Percentiles rank a stretch among this genome's conserved stretches.
phyloP scores from a whole-genome alignment of 768 basidiomycete species.

The Lactifluus volemus region DNA sequence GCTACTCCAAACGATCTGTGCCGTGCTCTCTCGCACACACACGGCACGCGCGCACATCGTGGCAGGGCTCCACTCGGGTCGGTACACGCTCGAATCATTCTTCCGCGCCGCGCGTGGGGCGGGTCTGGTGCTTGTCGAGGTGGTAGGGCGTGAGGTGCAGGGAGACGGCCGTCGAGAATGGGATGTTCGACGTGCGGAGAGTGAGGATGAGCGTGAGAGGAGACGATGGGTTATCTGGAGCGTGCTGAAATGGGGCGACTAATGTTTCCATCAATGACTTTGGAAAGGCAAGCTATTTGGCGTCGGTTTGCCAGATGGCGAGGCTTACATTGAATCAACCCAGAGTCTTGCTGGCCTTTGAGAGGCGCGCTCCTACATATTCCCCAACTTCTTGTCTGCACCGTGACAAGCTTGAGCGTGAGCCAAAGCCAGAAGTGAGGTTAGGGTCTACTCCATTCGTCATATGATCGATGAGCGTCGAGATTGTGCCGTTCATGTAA shows the following conservation, averaged over 20 bases:
- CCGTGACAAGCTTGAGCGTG: too few species aligned
- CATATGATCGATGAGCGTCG: too few species aligned
- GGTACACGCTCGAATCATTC: slow-evolving; percentile 62
- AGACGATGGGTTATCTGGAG: slow-evolving; percentile 70
- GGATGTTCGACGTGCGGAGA: slow-evolving; percentile 41
- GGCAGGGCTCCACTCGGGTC: slow-evolving; percentile 68
- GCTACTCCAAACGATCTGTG: slow-evolving; percentile 45
- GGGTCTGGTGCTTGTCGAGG: slow-evolving; percentile 40
- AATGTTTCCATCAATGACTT: neutral
- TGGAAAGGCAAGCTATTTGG: too few species aligned
- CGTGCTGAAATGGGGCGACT: slow-evolving; percentile 12
- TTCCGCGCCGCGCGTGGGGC: slow-evolving; percentile 30
- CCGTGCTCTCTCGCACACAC: slow-evolving; percentile 35
- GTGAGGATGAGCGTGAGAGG: slow-evolving; percentile 59
- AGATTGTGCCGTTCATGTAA: too few species aligned
- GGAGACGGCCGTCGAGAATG: slow-evolving; percentile 37
- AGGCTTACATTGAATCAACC: slow-evolving; percentile 28
- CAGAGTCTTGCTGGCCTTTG: too few species aligned
- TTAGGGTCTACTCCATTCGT: too few species aligned
- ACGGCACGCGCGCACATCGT: slow-evolving; percentile 53
- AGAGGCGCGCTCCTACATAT: too few species aligned
- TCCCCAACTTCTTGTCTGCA: too few species aligned
- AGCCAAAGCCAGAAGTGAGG: slow-evolving; percentile 45
- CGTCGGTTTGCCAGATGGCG: too few species aligned
- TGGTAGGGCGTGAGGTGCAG: slow-evolving; percentile 40